phyloP scores from a whole-genome alignment of 2,329 filamentous ascomycete genomes.

The Apiospora saccharicola region DNA sequence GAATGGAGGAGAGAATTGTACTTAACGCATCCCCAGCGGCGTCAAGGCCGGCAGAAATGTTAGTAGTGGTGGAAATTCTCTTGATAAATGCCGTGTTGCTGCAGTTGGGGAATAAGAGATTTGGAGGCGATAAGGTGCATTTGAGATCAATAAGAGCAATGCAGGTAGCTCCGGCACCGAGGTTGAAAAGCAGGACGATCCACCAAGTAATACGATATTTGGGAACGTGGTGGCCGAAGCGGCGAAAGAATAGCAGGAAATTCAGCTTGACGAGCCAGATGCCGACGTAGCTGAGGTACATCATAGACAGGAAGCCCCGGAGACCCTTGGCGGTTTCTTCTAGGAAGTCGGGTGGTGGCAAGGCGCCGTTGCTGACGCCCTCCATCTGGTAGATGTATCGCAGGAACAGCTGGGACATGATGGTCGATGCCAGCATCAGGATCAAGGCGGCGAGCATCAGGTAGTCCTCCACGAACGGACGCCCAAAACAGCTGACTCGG shows the following conservation, averaged over 20 bases:
- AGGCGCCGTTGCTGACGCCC: no score
- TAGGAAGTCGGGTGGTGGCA: slow-evolving; percentile 16
- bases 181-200: slow-evolving; percentile 24
- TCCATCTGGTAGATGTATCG: neutral
- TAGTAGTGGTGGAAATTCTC: no score
- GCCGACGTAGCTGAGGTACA: slow-evolving; percentile 22
- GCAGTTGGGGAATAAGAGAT: no score
- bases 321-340: no score
- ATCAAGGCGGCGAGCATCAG: slow-evolving; percentile 32
- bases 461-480: slow-evolving; percentile 32
- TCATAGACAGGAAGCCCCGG: no score
- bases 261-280: slow-evolving; percentile 38
- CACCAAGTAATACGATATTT: slow-evolving; percentile 28
- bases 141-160: no score
- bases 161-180: neutral
- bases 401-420: slow-evolving; percentile 22
- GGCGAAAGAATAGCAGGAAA: slow-evolving; percentile 31
- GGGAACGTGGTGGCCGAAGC: slow-evolving; percentile 25
- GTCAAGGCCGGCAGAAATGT: no score
- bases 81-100: no score
- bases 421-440: slow-evolving; percentile 22
- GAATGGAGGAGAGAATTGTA: no score
- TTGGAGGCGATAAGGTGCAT: no score
- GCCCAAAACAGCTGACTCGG: slow-evolving; percentile 31
- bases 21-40: no score